Evolutionary conservation across 495 filamentous ascomycete species (phyloP), one percentile per base, ranked within the genome.

Genomic region (Annulohypoxylon nitens): DNA sequence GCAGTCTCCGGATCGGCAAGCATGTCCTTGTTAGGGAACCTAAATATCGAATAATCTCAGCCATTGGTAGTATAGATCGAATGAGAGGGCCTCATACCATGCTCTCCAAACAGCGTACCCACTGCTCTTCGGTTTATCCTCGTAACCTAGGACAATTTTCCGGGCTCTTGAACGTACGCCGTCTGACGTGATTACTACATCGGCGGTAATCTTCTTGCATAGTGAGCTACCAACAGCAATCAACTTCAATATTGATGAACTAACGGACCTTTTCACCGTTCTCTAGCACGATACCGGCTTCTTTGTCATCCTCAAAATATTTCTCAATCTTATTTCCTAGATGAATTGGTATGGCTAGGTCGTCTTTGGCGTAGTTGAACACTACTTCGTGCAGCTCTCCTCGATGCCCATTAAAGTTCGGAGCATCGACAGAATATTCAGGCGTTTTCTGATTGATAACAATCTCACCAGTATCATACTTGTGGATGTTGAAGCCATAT

Each of bases 1-100:
- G 80, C 80, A 5, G 88, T 90, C 23, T 84, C 82, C 5, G 88
- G 87, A 75, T 90, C 88, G 1, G 71, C 71, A 55, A 90, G 83
- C 87, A 90, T 89, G 68, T 89, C 87, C 14, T 78, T 85, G 75
- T 89, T 90, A 8, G 85, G 73, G 70, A 90, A 87, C 84, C 84
- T 86, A 18, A 11, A 23, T n/a, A 30, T 47, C 43, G 0, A 30
- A 26, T 8, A 8, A 26, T 43, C 16, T 68, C 20, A 74, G 62
- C 11, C 34, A 54, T 12, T 23, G 39, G 47, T n/a, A 20, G 8
- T 23, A 25, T 1, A 5, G 14, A 39, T 41, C 6, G 36, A 37
- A 34, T 1, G 33, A 12, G 43, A 30, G 11, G 20, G 3, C 6
- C 14, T 20, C 43, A 45, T 80, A 87, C 86, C 88, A 90, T n/a